These are phyloP conservation scores for Discostella pseudostelligera DNA, from an alignment of 108 stramenopile genomes.

Conservation along the genomic window DNA sequence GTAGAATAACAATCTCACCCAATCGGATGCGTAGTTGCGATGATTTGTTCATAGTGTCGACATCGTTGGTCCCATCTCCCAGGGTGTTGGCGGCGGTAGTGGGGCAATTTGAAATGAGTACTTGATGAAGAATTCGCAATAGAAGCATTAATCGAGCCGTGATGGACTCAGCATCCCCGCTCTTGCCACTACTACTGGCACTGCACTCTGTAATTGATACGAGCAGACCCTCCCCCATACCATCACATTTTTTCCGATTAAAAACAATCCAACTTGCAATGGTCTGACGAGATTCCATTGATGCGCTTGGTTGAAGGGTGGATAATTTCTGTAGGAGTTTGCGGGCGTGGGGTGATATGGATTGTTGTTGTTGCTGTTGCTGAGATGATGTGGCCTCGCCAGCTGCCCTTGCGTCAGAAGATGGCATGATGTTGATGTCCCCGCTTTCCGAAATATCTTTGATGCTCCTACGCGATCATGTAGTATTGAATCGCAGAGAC, in stretches of 20 bases:
- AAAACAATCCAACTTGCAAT: constrained; percentile 33
- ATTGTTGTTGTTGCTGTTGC: neutral
- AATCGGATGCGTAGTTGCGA: constrained; percentile 49
- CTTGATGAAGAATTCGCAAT: constrained; percentile 48
- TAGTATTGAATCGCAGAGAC: too few species aligned
- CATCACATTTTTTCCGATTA: constrained; percentile 27
- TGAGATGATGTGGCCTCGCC: too few species aligned
- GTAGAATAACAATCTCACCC: constrained; percentile 54
- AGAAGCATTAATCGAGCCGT: constrained; percentile 45
- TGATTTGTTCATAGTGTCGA: constrained; percentile 43
- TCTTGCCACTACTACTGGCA: neutral
- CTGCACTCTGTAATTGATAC: neutral
- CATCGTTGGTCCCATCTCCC: constrained; percentile 5
- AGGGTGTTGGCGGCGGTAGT: neutral
- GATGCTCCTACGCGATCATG: too few species aligned
- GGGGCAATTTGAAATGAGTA: constrained; percentile 29
- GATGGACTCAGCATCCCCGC: neutral
- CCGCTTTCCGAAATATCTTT: too few species aligned
- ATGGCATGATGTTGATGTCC: too few species aligned
- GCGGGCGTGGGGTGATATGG: constrained; percentile 22
- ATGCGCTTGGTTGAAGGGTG: constrained; percentile 21
- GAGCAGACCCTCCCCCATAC: constrained; percentile 19
- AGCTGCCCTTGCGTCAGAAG: too few species aligned
- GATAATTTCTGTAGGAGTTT: constrained; percentile 30
- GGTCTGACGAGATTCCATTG: constrained; percentile 27